A percentile compares a stretch with the other conserved stretches of the same genome.
Evolutionary conservation across 2,329 filamentous ascomycete genomes (phyloP).

Genomic region (Metarhizium brunneum): DNA sequence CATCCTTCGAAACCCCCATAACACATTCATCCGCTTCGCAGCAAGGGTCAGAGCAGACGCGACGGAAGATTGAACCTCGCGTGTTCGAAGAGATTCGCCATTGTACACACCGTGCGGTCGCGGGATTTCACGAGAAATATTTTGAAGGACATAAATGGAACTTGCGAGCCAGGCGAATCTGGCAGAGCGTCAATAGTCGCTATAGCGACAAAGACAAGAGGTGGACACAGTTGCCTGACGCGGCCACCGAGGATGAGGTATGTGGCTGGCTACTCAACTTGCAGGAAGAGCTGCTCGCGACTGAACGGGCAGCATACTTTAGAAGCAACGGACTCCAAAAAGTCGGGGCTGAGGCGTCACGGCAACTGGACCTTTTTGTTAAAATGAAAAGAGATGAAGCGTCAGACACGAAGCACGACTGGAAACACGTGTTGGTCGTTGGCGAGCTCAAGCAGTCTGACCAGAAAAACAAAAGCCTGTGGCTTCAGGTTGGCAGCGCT

Average conservation of each 20-base stretch:
- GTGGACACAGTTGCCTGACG: slow-evolving; percentile 1
- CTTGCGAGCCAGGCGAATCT: no score
- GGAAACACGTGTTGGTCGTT: not conserved
- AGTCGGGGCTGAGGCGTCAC: not conserved
- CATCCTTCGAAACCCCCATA: no score
- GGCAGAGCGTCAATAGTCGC: no score
- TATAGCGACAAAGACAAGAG: not conserved
- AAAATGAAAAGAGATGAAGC: not conserved
- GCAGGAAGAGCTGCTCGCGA: not conserved
- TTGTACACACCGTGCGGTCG: no score
- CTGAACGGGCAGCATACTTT: slow-evolving; percentile 1
- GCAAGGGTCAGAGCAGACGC: no score
- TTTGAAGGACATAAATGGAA: no score
- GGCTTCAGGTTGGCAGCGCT: slow-evolving; percentile 3
- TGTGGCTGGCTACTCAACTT: not conserved
- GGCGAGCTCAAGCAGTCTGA: slow-evolving; percentile 3
- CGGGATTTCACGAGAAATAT: no score
- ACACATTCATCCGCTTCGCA: no score
- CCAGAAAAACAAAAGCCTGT: slow-evolving; percentile 1
- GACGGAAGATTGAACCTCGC: no score
- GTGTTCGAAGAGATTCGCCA: no score
- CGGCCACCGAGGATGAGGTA: not conserved
- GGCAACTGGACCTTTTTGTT: not conserved
- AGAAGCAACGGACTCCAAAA: slow-evolving; percentile 1
- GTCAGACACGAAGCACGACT: not conserved